phyloP scores from a whole-genome alignment of 192 early-diverging fungal genomes.

The Coemansia nantahalensis region DNA sequence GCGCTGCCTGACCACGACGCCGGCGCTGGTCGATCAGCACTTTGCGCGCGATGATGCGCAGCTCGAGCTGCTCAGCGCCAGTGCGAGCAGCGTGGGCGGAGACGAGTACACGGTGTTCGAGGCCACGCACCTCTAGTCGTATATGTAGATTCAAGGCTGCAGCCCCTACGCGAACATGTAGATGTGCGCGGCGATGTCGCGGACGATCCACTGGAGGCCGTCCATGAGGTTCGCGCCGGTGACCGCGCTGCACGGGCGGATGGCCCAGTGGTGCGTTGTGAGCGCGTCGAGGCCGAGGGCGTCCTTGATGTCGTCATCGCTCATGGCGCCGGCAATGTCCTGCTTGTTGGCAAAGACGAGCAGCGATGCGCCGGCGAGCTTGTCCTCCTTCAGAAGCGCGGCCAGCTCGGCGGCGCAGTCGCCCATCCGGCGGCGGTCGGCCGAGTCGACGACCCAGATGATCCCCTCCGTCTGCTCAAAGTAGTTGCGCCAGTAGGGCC shows the following conservation, averaged over 20 bases:
- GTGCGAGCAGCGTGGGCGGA: background rate
- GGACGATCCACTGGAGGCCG: conserved; percentile 94
- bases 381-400: conserved; percentile 83
- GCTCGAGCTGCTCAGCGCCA: conserved; percentile 1
- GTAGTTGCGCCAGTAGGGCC: conserved; percentile 99
- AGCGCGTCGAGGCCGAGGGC: conserved; percentile 68
- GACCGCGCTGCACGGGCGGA: conserved; percentile 87
- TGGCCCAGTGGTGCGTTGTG: conserved; percentile 90
- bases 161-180: conserved; percentile 67
- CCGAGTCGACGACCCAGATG: conserved; percentile 97
- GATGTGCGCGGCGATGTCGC: conserved; percentile 86
- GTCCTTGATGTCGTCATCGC: conserved; percentile 67
- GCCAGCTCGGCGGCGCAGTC: conserved; percentile 80
- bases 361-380: conserved; percentile 88
- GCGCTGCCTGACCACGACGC: conserved; percentile 24
- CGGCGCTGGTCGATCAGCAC: conserved; percentile 26
- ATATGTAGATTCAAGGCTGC: background rate
- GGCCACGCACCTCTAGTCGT: conserved; percentile 16
- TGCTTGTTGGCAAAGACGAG: conserved; percentile 98
- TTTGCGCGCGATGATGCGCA: conserved; percentile 13
- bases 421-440: conserved; percentile 76
- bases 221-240: conserved; percentile 66
- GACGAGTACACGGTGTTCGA: conserved; percentile 36
- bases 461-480: conserved; percentile 99
- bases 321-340: conserved; percentile 83